A percentile compares a stretch with the other conserved stretches of the same genome.
phyloP scores from a whole-genome alignment of 768 basidiomycete genomes.

The Fomitopsis serialis region DNA sequence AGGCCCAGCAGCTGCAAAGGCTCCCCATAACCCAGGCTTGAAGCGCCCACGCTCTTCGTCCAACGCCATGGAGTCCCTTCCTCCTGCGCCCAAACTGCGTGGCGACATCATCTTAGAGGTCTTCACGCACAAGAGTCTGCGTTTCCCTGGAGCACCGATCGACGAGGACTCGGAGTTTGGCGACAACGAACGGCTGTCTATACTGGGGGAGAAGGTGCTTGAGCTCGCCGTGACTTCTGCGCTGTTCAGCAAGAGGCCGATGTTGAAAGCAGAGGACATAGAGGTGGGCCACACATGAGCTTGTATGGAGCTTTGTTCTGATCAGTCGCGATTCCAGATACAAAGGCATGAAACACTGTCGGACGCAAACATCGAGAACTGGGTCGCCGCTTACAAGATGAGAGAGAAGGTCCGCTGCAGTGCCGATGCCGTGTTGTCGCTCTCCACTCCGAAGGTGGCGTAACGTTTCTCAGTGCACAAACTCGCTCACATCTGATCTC shows the following conservation, averaged over 20 bases:
- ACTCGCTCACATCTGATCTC: background rate
- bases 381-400: conserved; percentile 49
- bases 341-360: conserved; percentile 28
- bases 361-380: conserved; percentile 36
- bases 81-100: conserved; percentile 44
- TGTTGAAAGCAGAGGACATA: conserved; percentile 42
- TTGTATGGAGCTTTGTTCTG: conserved; percentile 28
- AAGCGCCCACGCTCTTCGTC: conserved; percentile 33
- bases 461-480: background rate
- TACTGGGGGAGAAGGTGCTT: conserved; percentile 49
- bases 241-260: conserved; percentile 33
- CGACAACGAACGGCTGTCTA: conserved; percentile 53
- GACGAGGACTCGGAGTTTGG: conserved; percentile 40
- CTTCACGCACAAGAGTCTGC: conserved; percentile 64
- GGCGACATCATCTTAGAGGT: conserved; percentile 59
- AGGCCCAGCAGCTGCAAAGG: conserved; percentile 13
- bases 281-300: conserved; percentile 35
- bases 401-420: conserved; percentile 48
- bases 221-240: conserved; percentile 47
- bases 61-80: conserved; percentile 20
- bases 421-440: conserved; percentile 28
- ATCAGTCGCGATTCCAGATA: conserved; percentile 14
- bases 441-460: conserved; percentile 35
- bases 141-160: conserved; percentile 24
- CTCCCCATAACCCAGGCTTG: conserved; percentile 17